phyloP scores from a whole-genome alignment of 2,329 filamentous ascomycete genomes.

The Pseudocercospora fijiensis region DNA sequence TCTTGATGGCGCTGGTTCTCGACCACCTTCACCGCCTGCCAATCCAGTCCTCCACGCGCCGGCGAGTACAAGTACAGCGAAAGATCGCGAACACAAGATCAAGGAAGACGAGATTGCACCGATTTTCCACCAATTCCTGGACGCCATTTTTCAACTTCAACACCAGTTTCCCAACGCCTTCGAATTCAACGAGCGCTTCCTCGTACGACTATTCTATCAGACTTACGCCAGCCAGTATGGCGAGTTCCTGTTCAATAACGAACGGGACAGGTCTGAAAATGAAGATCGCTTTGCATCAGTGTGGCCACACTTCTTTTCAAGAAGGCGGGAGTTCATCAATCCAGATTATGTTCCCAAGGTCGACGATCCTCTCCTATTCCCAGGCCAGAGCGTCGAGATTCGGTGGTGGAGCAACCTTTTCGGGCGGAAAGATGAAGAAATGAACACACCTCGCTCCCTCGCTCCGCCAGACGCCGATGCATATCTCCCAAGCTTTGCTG shows the following conservation, averaged over 20 bases:
- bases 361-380: constrained; percentile 83
- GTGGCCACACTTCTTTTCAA: constrained; percentile 91
- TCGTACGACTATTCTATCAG: constrained; percentile 86
- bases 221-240: constrained; percentile 95
- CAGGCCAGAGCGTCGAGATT: constrained; percentile 64
- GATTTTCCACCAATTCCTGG: constrained; percentile 96
- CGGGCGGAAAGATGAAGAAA: constrained; percentile 81
- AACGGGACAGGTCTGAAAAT: constrained; percentile 69
- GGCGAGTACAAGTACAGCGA: constrained; percentile 44
- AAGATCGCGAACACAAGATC: constrained; percentile 65
- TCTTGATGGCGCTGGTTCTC: constrained; percentile 52
- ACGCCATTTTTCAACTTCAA: constrained; percentile 86
- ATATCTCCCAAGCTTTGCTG: background rate
- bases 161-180: constrained; percentile 84
- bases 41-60: constrained; percentile 51
- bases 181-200: constrained; percentile 93
- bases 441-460: constrained; percentile 65
- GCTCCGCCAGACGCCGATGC: constrained; percentile 15
- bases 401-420: constrained; percentile 93
- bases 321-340: constrained; percentile 79
- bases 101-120: constrained; percentile 89
- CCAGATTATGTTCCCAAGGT: constrained; percentile 70
- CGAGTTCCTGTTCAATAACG: constrained; percentile 92
- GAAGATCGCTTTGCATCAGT: constrained; percentile 81
- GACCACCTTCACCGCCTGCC: constrained; percentile 37